Conservation (phyloP, 495 filamentous ascomycete species). For the Mycothermus thermophilus region DNA sequence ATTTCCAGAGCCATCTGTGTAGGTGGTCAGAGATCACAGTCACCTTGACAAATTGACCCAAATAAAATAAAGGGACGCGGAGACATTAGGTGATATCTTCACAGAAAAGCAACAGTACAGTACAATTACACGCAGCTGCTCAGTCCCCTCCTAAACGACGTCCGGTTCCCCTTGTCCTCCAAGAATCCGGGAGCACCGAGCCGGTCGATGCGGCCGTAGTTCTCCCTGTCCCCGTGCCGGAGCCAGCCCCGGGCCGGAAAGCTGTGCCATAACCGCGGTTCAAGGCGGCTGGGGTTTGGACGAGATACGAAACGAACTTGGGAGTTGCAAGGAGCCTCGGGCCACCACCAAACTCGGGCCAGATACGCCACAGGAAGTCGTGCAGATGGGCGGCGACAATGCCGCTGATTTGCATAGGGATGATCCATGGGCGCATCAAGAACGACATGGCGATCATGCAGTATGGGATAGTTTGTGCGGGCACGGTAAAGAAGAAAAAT, state of each 20-base stretch:
- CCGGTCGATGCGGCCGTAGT: conserved; percentile 22
- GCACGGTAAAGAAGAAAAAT: conserved; percentile 67
- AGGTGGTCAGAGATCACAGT: too few relatives aligned
- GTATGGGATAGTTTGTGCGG: conserved; percentile 59
- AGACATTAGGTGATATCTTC: too few relatives aligned
- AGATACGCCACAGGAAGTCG: conserved; percentile 72
- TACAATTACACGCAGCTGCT: too few relatives aligned
- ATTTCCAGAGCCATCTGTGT: too few relatives aligned
- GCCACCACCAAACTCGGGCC: conserved; percentile 71
- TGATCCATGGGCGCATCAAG: conserved; percentile 36
- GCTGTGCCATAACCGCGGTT: conserved; percentile 48
- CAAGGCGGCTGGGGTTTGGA: conserved; percentile 32
- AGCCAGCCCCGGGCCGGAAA: conserved; percentile 21
- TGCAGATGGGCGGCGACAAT: conserved; percentile 72
- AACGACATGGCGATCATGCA: conserved; percentile 59
- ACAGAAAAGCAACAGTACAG: too few relatives aligned
- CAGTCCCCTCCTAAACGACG: conserved; percentile 47
- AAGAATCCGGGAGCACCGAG: conserved; percentile 40
- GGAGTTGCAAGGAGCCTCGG: conserved; percentile 59
- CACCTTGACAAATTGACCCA: too few relatives aligned
- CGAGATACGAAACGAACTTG: conserved; percentile 45
- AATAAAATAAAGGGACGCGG: too few relatives aligned
- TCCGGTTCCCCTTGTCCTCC: conserved; percentile 54
- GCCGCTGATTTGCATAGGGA: conserved; percentile 45
- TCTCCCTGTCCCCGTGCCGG: conserved; percentile 17